Evolutionary conservation across 768 basidiomycete species (phyloP).

Genomic region (Brasilioporus rufonigricans): DNA sequence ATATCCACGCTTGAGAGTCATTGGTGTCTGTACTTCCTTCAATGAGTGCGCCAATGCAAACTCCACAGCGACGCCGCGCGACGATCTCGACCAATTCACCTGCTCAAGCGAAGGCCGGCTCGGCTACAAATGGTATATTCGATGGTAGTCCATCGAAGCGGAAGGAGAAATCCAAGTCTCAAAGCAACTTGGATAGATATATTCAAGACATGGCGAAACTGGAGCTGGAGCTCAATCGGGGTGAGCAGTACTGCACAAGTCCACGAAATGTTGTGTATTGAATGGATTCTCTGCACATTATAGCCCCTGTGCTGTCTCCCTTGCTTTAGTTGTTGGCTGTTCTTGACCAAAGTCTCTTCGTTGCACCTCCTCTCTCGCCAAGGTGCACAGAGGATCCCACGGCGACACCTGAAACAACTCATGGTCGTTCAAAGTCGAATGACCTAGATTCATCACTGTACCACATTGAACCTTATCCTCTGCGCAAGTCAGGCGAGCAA

Average conservation of each 20-base stretch:
- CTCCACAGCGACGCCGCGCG: conserved; percentile 48
- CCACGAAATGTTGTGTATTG: neutral
- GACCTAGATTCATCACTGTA: conserved; percentile 62
- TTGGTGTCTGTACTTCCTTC: too few species aligned
- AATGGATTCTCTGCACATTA: neutral
- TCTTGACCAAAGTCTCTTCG: conserved; percentile 66
- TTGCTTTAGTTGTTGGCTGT: conserved; percentile 61
- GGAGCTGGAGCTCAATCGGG: conserved; percentile 60
- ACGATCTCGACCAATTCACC: conserved; percentile 70
- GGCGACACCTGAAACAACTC: conserved; percentile 21
- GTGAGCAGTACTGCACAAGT: conserved; percentile 38
- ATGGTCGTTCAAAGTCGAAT: conserved; percentile 21
- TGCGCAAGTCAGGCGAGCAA: conserved; percentile 39
- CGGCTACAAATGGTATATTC: conserved; percentile 29
- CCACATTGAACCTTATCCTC: conserved; percentile 64
- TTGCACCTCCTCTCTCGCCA: conserved; percentile 45
- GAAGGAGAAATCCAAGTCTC: conserved; percentile 64
- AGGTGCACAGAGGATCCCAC: conserved; percentile 39
- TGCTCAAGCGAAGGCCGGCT: conserved; percentile 31
- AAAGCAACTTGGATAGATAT: conserved; percentile 61
- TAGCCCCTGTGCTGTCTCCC: conserved; percentile 37
- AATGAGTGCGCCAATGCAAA: conserved; percentile 26
- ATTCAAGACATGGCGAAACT: conserved; percentile 66
- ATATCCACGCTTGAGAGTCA: conserved; percentile 15
- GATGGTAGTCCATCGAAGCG: conserved; percentile 59